Evolutionary conservation across 2,329 filamentous ascomycete genomes (phyloP), one percentile per base, ranked within the genome.

Genomic region (Fusarium subtropicale): DNA sequence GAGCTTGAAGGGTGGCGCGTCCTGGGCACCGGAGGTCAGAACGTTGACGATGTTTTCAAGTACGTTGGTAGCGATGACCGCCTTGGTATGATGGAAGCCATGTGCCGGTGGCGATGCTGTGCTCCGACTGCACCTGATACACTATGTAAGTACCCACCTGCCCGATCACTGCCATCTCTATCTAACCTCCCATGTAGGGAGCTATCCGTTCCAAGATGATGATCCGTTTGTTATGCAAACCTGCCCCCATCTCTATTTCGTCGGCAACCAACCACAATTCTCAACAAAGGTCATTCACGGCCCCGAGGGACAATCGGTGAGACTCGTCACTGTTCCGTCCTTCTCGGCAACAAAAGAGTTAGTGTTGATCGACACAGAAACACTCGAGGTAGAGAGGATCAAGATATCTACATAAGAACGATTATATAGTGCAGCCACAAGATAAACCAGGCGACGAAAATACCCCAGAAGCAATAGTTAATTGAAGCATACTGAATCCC

Each of bases 91-190:
- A 96, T 98, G 92, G 96, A 98, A 80, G 90, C 91, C 60, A 96
- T 97, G 88, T 90, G 97, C 71, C 87, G 94, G 62, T 99, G 96
- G 96, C 87, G 96, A 66, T 92, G 93, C 76, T 90, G 90, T 70
- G 96, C 96, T 7, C 96, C 96, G 2, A 99, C 96, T 1, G 96
- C 96, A 2, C 96, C 97, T 0, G 97, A 99, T 79, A 99, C 97
- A 1, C 78, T 99, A 44, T 97, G 94, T 95, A 85, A 84, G 92
- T 83, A 26, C 9, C 36, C 28, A 9, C 10, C 16, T 12, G n/a
- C 16, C 5, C 7, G 46, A n/a, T 13, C 15, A 10, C 26, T 34
- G 2, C 24, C 26, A 46, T 16, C 10, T n/a, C 16, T 13, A 28
- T 15, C 72, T 77, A 50, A 76, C 59, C 12, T n/a, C 33, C 8